phyloP scores from a whole-genome alignment of 2,329 filamentous ascomycete genomes.

The Fusarium temperatum region DNA sequence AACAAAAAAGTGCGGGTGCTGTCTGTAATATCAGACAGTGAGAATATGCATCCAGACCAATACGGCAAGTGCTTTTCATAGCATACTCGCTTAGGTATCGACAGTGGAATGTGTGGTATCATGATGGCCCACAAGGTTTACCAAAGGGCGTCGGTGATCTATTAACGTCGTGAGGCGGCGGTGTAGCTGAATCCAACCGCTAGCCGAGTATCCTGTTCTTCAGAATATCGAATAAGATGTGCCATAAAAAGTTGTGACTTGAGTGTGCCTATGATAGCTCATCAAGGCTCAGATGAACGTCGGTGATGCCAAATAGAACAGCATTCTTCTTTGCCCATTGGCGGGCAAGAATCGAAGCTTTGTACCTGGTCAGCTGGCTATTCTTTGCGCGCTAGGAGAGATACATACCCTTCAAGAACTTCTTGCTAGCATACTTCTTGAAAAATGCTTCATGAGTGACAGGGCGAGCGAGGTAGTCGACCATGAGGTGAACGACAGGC shows the following conservation, averaged over 20 bases:
- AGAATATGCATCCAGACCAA: constrained; percentile 44
- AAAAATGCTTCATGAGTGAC: constrained; percentile 97
- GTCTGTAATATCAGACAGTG: constrained; percentile 40
- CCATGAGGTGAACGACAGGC: constrained; percentile 92
- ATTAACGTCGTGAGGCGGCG: constrained; percentile 48
- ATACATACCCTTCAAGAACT: constrained; percentile 94
- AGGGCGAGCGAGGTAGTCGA: constrained; percentile 92
- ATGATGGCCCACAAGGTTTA: constrained; percentile 36
- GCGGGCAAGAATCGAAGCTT: constrained; percentile 90
- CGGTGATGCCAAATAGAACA: constrained; percentile 62
- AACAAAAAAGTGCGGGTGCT: constrained; percentile 36
- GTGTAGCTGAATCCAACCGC: constrained; percentile 46
- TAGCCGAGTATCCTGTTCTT: constrained; percentile 43
- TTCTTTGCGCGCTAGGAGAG: neutral
- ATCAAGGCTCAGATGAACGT: constrained; percentile 60
- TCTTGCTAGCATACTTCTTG: constrained; percentile 99
- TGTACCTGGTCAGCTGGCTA: constrained; percentile 21
- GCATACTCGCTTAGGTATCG: constrained; percentile 22
- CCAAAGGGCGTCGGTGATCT: constrained; percentile 41
- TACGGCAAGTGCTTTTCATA: constrained; percentile 16
- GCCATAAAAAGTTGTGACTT: constrained; percentile 14
- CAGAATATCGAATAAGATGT: constrained; percentile 27
- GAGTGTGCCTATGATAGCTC: constrained; percentile 50
- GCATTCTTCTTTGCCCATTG: constrained; percentile 91
- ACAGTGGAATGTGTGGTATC: constrained; percentile 34